Base-by-base conservation (phyloP, 495 filamentous ascomycete genomes). In the Podospora pseudoanserina region DNA sequence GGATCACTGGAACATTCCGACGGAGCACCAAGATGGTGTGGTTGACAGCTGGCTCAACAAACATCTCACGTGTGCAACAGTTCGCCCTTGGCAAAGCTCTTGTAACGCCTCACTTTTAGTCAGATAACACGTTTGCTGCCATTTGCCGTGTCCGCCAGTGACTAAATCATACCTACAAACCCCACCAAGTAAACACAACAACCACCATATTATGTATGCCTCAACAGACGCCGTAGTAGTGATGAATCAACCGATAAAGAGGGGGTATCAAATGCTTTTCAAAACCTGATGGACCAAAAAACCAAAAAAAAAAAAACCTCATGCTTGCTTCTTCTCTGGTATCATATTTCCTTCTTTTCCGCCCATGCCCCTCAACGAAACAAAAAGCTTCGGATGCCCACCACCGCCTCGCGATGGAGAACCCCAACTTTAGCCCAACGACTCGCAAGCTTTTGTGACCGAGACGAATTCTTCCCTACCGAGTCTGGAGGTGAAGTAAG, bases 391-490 rank as follows among this genome's bases (percentile, higher is more conserved):
- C 79, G 77, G 64, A 81, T 77, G 20, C 80, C 76, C 26, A 76
- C 79, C 63, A 83, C 72, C 59, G 77, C 75, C 26, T 77, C 80
- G 34, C 76, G 76, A 54, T 79, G 74, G 61, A 79, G 73, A 60
- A 68, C 73, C 20, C 78, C 76, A 0, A 77, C 73, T 64, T 73
- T 72, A 16, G 68, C 67, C 79, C 77, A 77, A 66, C 72, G 76
- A 63, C 70, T 72, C 39, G 77, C 71, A 5, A 72, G 56, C 32
- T 70, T 71, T 18, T 63, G 61, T 4, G 60, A 62, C 23, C 44
- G 39, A 0, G 67, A 34, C 19, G 68, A 56, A 0, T 28, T 66
- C 69, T 71, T 73, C 19, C 39, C 39, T 6, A 58, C 68, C 61
- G 64, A 71, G 4, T n/a, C 62, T 67, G 68, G 71, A 26, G 68